Percentiles rank a stretch among this genome's conserved stretches.
Conservation (phyloP, 306 rosid species). For the Canavalia ensiformis region DNA sequence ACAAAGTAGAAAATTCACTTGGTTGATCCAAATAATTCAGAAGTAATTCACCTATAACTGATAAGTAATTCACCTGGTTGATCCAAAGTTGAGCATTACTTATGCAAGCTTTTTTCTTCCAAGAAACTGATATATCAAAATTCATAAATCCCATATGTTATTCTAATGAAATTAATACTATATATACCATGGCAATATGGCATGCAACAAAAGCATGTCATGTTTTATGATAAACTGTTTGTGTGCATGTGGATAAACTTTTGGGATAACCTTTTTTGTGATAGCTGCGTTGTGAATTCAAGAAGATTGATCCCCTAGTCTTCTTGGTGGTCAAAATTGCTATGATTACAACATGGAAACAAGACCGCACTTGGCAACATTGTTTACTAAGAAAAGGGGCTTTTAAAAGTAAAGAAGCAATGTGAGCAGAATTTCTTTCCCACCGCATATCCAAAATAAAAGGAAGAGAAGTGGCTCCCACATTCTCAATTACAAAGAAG, state of each 20-base stretch:
- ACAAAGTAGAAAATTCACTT: too few relatives aligned
- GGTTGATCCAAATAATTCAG: too few relatives aligned
- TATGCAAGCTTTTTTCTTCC: neutral
- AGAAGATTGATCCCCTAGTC: conserved; percentile 36
- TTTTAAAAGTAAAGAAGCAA: conserved; percentile 36
- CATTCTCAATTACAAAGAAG: conserved; percentile 33
- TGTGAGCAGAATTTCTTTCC: conserved; percentile 23
- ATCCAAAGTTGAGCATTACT: too few relatives aligned
- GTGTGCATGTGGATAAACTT: conserved; percentile 33
- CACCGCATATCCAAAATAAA: conserved; percentile 41
- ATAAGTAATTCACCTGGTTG: too few relatives aligned
- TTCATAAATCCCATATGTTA: too few relatives aligned
- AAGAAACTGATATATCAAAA: neutral
- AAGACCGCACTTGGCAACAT: conserved; percentile 41
- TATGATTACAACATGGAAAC: conserved; percentile 47
- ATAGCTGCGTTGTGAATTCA: conserved; percentile 10
- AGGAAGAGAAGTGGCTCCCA: conserved; percentile 39
- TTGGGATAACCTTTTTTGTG: conserved; percentile 32
- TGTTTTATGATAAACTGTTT: neutral
- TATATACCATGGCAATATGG: conserved; percentile 4
- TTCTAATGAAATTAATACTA: conserved; percentile 4
- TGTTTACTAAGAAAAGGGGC: conserved; percentile 38
- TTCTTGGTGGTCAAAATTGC: conserved; percentile 41
- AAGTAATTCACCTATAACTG: too few relatives aligned
- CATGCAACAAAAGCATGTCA: conserved; percentile 28